Evolutionary conservation across 495 filamentous ascomycete species (phyloP), one percentile per base, ranked within the genome.

Genomic region (Sporormia fimetaria): DNA sequence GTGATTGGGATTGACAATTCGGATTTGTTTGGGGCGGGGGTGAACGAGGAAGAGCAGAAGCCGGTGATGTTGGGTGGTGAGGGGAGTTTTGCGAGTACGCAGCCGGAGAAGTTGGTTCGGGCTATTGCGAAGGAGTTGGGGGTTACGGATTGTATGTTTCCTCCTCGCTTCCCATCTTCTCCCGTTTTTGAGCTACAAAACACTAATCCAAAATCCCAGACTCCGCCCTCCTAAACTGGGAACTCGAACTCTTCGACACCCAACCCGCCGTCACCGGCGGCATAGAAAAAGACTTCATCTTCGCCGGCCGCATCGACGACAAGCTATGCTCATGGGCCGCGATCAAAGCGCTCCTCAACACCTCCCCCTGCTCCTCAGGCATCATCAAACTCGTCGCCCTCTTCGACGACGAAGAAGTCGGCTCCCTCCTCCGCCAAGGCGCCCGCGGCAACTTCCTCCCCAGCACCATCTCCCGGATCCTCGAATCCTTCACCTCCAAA

Each of bases 331-430:
- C 81, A 34, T 98, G 80, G 71, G 74, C 87, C 10, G 90, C 90
- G 11, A 77, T 94, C 39, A 77, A 92, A 63, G 90, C 76, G 3
- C 76, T 98, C 0, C 66, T 95, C 12, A 73, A 75, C 47, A 78
- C 78, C 25, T 62, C 71, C 9, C 69, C 76, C 32, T 57, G 65
- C 14, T 63, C 66, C 17, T 53, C 57, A 4, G 8, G 28, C 26
- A 69, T 75, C 26, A 77, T 98, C 55, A 87, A 87, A 64, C 65
- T 94, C 41, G 83, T 90, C 21, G 84, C 77, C 17, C 78, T 93
- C 56, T 95, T 95, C 58, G 90, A 98, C 57, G 83, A 94, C 54
- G 90, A 98, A 56, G 90, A 98, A 57, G 90, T 98, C 47, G 90
- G 90, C 40, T 87, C 81, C 28, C 65, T 82, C 3, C 74, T 94